These are phyloP conservation scores for Aspergillus biplanus DNA, from an alignment of 495 filamentous ascomycete genomes.

Conservation along the genomic window DNA sequence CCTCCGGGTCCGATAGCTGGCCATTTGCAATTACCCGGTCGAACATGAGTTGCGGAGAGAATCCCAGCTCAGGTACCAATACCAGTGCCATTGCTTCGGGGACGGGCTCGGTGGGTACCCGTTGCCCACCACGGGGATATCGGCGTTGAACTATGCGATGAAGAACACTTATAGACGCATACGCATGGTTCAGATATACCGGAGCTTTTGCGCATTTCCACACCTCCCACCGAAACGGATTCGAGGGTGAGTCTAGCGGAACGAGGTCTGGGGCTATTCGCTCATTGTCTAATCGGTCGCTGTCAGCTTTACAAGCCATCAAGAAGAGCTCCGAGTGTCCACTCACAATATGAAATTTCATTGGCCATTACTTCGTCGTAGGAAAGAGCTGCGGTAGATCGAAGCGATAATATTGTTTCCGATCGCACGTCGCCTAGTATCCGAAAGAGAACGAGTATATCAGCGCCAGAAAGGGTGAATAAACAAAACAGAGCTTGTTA, in stretches of 20 bases:
- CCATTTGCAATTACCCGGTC: not conserved
- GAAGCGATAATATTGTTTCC: not conserved
- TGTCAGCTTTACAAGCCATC: too few species aligned
- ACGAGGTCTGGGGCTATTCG: slow-evolving; percentile 1
- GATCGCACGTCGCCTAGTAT: not conserved
- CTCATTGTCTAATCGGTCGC: not conserved
- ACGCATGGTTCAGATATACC: not conserved
- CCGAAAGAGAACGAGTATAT: too few species aligned
- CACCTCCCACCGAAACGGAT: not conserved
- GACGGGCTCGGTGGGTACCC: not conserved
- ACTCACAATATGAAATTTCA: not conserved
- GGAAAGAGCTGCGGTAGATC: not conserved
- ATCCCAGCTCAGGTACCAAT: not conserved
- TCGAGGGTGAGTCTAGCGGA: not conserved
- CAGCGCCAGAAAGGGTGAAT: too few species aligned
- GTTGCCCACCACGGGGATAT: not conserved
- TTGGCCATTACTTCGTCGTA: not conserved
- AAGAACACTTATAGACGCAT: not conserved
- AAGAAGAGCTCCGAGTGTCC: not conserved
- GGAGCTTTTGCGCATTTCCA: not conserved
- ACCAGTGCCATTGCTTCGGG: not conserved
- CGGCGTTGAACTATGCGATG: slow-evolving; percentile 6
- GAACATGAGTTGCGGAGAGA: not conserved
- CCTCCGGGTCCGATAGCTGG: not conserved
- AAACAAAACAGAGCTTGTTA: too few species aligned